Percentiles rank a stretch among this genome's conserved stretches.
These are phyloP conservation scores for Trichoderma brevicompactum DNA, from an alignment of 2,329 filamentous ascomycete genomes.

Conservation along the genomic window DNA sequence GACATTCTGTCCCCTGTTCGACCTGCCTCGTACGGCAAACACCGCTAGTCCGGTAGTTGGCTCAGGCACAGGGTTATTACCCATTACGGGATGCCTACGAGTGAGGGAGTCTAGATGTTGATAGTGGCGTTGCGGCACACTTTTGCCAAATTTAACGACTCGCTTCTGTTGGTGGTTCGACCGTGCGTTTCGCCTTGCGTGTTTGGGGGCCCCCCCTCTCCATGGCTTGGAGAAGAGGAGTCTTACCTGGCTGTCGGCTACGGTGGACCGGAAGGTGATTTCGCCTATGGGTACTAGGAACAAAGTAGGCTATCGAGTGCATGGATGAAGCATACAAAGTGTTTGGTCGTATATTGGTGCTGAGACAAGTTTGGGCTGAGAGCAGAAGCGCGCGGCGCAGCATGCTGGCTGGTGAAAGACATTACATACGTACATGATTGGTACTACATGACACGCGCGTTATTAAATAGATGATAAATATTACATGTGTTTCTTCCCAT, in stretches of 20 bases:
- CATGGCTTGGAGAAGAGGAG: not conserved
- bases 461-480: not conserved
- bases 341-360: not conserved
- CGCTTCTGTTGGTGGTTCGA: not conserved
- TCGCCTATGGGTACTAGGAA: not conserved
- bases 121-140: slow-evolving; percentile 1
- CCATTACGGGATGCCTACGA: not conserved
- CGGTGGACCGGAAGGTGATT: not conserved
- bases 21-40: not conserved
- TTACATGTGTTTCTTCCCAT: not conserved
- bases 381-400: not conserved
- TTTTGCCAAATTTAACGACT: not conserved
- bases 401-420: not conserved
- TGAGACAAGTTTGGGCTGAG: no score
- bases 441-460: not conserved
- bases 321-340: not conserved
- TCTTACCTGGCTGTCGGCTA: not conserved
- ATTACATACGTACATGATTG: not conserved
- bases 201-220: not conserved
- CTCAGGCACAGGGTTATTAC: not conserved
- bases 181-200: not conserved
- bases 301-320: not conserved
- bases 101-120: not conserved
- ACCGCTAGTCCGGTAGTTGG: slow-evolving; percentile 8
- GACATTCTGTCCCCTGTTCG: not conserved